These are phyloP conservation scores for Citrullus amarus DNA, from an alignment of 306 rosid species.

Conservation along the genomic window DNA sequence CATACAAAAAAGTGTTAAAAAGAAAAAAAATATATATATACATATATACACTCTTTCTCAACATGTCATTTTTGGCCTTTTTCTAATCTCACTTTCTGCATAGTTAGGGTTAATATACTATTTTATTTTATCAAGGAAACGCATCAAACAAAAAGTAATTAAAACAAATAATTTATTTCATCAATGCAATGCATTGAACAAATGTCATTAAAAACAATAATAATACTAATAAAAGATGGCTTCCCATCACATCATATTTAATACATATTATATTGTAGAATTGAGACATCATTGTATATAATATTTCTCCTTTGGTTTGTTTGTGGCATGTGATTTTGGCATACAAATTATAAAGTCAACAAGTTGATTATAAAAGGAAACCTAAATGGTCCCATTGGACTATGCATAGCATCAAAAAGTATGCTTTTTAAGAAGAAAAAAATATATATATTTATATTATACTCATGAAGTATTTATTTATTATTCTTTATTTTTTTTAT, in stretches of 20 bases:
- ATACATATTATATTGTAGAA: neutral
- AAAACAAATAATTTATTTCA: neutral
- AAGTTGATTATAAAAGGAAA: neutral
- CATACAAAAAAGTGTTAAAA: too few species aligned
- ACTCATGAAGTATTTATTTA: neutral
- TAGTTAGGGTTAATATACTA: neutral
- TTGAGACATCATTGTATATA: neutral
- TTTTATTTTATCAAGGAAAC: neutral
- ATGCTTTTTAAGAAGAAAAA: neutral
- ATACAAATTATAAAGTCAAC: neutral
- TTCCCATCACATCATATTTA: neutral
- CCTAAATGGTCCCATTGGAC: neutral
- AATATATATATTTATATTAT: too few species aligned
- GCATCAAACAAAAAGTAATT: neutral
- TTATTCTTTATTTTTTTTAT: neutral
- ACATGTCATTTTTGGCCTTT: too few species aligned
- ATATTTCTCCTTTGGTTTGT: neutral
- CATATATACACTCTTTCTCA: too few species aligned
- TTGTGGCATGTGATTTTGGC: neutral
- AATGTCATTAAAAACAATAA: neutral
- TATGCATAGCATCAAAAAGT: neutral
- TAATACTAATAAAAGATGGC: neutral
- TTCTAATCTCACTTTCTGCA: neutral
- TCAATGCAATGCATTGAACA: neutral
- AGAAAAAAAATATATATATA: too few species aligned